Evolutionary conservation across 495 filamentous ascomycete genomes (phyloP).

Genomic region (Paragyromitra xinjiangensis): DNA sequence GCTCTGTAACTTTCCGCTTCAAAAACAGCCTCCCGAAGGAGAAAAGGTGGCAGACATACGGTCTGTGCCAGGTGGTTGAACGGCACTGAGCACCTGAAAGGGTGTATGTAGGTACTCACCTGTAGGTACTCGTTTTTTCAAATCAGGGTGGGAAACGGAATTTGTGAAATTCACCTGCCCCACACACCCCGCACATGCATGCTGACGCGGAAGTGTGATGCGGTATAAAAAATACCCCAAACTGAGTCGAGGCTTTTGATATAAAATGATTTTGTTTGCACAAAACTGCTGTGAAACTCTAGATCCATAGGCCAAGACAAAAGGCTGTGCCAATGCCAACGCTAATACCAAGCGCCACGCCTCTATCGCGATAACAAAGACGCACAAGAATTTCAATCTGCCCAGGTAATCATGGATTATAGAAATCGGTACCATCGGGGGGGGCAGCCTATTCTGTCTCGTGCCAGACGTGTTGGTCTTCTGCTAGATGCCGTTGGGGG

Average conservation of each 20-base stretch:
- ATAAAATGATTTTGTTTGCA: slow-evolving; percentile 13
- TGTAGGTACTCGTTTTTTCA: slow-evolving; percentile 22
- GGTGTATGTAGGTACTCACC: slow-evolving; percentile 20
- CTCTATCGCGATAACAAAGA: slow-evolving; percentile 37
- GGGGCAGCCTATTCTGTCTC: slow-evolving; percentile 3
- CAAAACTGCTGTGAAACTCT: slow-evolving; percentile 23
- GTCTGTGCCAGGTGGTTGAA: slow-evolving; percentile 29
- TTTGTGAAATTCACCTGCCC: slow-evolving; percentile 10
- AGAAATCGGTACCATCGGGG: neutral
- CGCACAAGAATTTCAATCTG: neutral
- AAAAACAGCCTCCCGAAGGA: slow-evolving; percentile 28
- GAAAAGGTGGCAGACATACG: slow-evolving; percentile 23
- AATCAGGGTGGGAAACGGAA: slow-evolving; percentile 25
- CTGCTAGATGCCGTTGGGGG: neutral
- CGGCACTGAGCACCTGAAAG: slow-evolving; percentile 25
- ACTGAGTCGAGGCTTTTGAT: slow-evolving; percentile 28
- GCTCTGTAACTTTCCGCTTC: slow-evolving; percentile 36
- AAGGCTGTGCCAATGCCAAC: slow-evolving; percentile 15
- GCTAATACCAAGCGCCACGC: slow-evolving; percentile 4
- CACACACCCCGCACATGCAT: slow-evolving; percentile 17
- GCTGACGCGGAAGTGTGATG: slow-evolving; percentile 36
- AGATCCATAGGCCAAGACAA: slow-evolving; percentile 21
- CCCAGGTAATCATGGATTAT: neutral
- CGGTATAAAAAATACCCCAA: slow-evolving; percentile 24
- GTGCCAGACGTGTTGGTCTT: neutral